phyloP scores from a whole-genome alignment of 345 rosid genomes.

The Ceriops decandra region DNA sequence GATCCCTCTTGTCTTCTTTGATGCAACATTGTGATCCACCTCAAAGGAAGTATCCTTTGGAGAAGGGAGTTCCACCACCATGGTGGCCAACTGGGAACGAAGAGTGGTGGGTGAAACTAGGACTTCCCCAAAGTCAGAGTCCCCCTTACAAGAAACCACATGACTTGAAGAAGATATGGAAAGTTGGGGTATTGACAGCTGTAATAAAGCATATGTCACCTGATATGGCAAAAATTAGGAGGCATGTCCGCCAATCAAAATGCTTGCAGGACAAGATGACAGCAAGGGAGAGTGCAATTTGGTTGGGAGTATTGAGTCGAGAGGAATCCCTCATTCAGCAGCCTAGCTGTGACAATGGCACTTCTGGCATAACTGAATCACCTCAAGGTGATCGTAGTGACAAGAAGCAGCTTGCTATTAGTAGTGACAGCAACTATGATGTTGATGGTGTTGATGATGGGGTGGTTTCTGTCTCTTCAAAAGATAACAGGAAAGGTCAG shows the following conservation, averaged over 20 bases:
- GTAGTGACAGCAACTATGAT: constrained; percentile 80
- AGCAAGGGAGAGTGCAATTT: constrained; percentile 96
- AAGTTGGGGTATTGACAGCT: constrained; percentile 91
- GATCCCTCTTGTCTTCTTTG: constrained; percentile 86
- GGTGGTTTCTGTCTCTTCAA: constrained; percentile 82
- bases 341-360: constrained; percentile 82
- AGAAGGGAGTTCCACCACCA: constrained; percentile 85
- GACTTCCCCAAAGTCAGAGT: constrained; percentile 54
- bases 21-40: constrained; percentile 99
- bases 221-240: constrained; percentile 89
- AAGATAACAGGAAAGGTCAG: constrained; percentile 53
- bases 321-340: constrained; percentile 77
- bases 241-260: constrained; percentile 87
- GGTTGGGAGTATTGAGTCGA: constrained; percentile 85
- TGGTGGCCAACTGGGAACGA: constrained; percentile 99
- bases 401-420: constrained; percentile 44
- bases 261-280: constrained; percentile 99
- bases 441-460: constrained; percentile 69
- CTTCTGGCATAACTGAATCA: constrained; percentile 71
- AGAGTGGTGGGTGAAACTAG: constrained; percentile 89
- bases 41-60: constrained; percentile 91
- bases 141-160: constrained; percentile 97
- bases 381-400: constrained; percentile 38
- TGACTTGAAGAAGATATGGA: constrained; percentile 98
- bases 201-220: constrained; percentile 98